phyloP scores from a whole-genome alignment of 23 red algal genomes.

The Gracilariopsis chorda region DNA sequence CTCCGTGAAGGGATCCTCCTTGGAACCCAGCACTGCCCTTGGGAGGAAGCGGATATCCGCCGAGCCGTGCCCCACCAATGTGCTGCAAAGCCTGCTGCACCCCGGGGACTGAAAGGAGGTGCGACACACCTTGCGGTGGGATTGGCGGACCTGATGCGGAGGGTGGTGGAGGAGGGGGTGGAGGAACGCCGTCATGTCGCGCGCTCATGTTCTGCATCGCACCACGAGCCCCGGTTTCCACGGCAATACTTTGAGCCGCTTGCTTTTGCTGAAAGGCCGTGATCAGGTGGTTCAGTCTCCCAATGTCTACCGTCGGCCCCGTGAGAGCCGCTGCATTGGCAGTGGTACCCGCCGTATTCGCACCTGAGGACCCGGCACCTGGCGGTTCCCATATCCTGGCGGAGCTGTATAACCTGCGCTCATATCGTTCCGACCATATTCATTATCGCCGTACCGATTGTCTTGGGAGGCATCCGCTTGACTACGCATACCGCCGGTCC shows the following conservation, averaged over 20 bases:
- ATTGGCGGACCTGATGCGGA: background rate
- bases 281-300: slow-evolving; percentile 25
- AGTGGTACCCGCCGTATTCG: background rate
- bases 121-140: background rate
- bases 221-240: background rate
- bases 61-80: slow-evolving; percentile 10
- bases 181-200: background rate
- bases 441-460: background rate
- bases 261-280: slow-evolving; percentile 53
- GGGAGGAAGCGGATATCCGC: background rate
- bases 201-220: background rate
- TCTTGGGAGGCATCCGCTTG: background rate
- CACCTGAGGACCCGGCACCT: background rate
- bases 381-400: background rate
- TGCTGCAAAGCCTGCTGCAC: slow-evolving; percentile 30
- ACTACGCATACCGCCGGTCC: background rate
- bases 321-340: background rate
- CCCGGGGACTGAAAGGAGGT: background rate
- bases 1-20: background rate
- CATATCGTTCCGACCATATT: background rate
- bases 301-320: slow-evolving; percentile 31
- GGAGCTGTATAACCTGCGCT: background rate
- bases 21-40: background rate
- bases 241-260: background rate
- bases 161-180: background rate